Percentiles rank a stretch among this genome's conserved stretches.
These are phyloP conservation scores for Epichloe baconii DNA, from an alignment of 2,329 filamentous ascomycete species.

Conservation along the genomic window DNA sequence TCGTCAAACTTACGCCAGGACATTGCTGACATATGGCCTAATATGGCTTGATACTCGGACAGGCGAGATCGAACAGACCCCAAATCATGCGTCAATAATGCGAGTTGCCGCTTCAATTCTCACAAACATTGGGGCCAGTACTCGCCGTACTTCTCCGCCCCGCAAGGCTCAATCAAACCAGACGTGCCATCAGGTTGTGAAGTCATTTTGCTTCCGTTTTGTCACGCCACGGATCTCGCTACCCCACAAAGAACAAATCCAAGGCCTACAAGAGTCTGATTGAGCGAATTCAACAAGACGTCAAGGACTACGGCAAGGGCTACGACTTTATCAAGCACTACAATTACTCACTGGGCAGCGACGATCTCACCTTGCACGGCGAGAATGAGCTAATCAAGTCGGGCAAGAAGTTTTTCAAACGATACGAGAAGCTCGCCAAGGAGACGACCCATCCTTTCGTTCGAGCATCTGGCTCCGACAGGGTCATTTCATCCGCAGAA, in stretches of 20 bases:
- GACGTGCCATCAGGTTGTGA: conserved; percentile 54
- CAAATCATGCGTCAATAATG: neutral
- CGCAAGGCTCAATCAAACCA: conserved; percentile 44
- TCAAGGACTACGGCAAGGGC: conserved; percentile 43
- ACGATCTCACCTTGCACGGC: conserved; percentile 56
- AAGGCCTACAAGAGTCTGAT: conserved; percentile 50
- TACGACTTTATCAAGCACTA: conserved; percentile 63
- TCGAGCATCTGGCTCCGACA: conserved; percentile 53
- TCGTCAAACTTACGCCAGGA: neutral
- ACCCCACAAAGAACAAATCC: conserved; percentile 61
- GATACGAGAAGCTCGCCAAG: conserved; percentile 51
- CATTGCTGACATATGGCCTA: neutral
- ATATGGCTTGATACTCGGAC: neutral
- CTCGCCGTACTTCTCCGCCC: conserved; percentile 67
- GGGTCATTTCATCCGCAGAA: conserved; percentile 61
- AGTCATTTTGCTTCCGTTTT: conserved; percentile 67
- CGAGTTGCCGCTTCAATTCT: conserved; percentile 41
- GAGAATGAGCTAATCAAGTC: conserved; percentile 59
- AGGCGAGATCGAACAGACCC: conserved; percentile 5
- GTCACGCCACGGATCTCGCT: conserved; percentile 73
- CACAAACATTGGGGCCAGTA: conserved; percentile 77
- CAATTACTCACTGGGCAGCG: conserved; percentile 55
- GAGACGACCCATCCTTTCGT: conserved; percentile 49
- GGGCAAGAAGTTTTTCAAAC: conserved; percentile 60
- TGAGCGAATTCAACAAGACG: conserved; percentile 45